phyloP scores from a whole-genome alignment of 78 protist species.

The Blattamonas nauphoetae region DNA sequence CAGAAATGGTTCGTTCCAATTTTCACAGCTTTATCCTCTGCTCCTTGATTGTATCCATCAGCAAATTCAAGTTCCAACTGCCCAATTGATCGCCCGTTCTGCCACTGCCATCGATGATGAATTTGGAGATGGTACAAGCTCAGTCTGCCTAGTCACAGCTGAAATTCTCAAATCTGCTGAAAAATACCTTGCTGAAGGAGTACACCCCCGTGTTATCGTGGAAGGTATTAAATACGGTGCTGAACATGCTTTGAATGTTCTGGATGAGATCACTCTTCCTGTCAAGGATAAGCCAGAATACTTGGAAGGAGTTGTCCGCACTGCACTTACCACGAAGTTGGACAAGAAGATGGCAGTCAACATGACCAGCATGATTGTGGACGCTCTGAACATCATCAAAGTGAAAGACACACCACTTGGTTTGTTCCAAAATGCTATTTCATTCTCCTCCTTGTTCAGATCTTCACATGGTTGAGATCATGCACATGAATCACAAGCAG shows the following conservation, averaged over 20 bases:
- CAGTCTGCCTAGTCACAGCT: slow-evolving; percentile 88
- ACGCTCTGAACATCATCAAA: slow-evolving; percentile 66
- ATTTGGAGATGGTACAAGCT: slow-evolving; percentile 98
- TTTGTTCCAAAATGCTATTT: background rate
- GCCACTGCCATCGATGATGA: slow-evolving; percentile 98
- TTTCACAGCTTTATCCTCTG: slow-evolving; percentile 22
- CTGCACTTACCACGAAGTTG: slow-evolving; percentile 19
- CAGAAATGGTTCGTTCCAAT: slow-evolving; percentile 74
- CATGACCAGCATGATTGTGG: slow-evolving; percentile 78
- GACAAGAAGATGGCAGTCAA: slow-evolving; percentile 54
- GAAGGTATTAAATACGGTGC: slow-evolving; percentile 93
- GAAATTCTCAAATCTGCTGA: slow-evolving; percentile 87
- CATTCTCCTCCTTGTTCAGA: slow-evolving; percentile 43
- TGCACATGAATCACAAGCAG: slow-evolving; percentile 89
- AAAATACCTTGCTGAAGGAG: slow-evolving; percentile 77
- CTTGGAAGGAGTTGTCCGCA: background rate
- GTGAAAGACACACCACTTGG: background rate
- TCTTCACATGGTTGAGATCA: slow-evolving; percentile 95
- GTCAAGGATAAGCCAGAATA: background rate
- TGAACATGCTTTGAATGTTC: slow-evolving; percentile 45
- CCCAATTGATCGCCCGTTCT: slow-evolving; percentile 92
- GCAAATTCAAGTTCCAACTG: slow-evolving; percentile 99
- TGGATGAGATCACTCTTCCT: slow-evolving; percentile 23
- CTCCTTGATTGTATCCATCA: slow-evolving; percentile 8
- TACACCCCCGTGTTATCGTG: slow-evolving; percentile 90